These are phyloP conservation scores for Anthostomella pinea DNA, from an alignment of 2,329 filamentous ascomycete genomes.

Conservation along the genomic window DNA sequence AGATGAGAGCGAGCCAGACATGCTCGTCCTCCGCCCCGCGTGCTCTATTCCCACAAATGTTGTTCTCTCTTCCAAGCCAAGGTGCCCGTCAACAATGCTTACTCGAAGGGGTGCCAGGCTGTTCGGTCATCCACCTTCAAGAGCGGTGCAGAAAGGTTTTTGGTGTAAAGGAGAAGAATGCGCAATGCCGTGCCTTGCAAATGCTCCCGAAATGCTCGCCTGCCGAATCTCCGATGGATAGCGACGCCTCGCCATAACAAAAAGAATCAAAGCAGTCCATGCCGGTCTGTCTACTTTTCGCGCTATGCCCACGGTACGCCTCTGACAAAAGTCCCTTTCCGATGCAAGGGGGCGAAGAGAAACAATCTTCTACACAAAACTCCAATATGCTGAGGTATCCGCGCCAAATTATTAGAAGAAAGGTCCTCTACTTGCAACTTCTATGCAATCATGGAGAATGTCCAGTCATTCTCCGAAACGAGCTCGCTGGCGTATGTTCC, in stretches of 20 bases:
- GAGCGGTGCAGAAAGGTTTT: too few species aligned
- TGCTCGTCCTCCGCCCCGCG: too few species aligned
- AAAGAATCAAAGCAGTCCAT: slow-evolving; percentile 6
- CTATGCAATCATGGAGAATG: slow-evolving; percentile 7
- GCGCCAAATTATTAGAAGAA: slow-evolving; percentile 8
- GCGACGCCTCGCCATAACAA: slow-evolving; percentile 3
- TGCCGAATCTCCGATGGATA: slow-evolving; percentile 2
- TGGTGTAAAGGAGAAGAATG: too few species aligned
- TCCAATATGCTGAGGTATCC: slow-evolving; percentile 7
- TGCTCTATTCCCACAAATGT: too few species aligned
- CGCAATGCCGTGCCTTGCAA: slow-evolving; percentile 11
- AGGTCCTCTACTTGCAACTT: too few species aligned
- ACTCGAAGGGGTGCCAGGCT: too few species aligned
- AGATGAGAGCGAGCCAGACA: background rate
- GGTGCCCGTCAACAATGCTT: too few species aligned
- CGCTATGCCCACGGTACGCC: slow-evolving; percentile 5
- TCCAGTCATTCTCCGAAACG: slow-evolving; percentile 1
- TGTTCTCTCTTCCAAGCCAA: too few species aligned
- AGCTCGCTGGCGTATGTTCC: background rate
- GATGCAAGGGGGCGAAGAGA: too few species aligned
- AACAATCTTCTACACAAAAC: slow-evolving; percentile 7
- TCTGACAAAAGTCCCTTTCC: too few species aligned
- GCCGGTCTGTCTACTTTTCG: background rate
- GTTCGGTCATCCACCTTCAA: too few species aligned
- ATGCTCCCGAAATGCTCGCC: slow-evolving; percentile 13